These are phyloP conservation scores for Exophiala mesophila DNA, from an alignment of 2,329 filamentous ascomycete genomes.

Conservation along the genomic window DNA sequence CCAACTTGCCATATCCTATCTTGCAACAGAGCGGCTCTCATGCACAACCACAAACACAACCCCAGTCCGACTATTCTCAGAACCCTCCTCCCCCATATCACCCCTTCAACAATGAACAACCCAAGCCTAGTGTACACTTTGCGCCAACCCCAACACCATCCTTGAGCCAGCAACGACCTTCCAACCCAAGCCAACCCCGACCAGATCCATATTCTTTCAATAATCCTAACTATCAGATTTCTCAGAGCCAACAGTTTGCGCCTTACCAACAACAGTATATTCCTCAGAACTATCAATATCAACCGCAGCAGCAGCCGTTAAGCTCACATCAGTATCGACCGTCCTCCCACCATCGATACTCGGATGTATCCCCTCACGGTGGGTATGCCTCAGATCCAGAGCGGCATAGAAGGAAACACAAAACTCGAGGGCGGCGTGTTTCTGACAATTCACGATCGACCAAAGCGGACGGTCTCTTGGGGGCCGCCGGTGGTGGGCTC, in stretches of 20 bases:
- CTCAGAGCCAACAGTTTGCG: conserved; percentile 8
- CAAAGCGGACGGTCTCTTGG: conserved; percentile 24
- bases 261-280: conserved; percentile 11
- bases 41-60: conserved; percentile 6
- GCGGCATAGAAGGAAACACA: conserved; percentile 21
- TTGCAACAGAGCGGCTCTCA: too few relatives aligned
- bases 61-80: conserved; percentile 11
- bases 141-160: conserved; percentile 7
- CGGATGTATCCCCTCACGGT: conserved; percentile 2
- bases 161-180: conserved; percentile 16
- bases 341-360: conserved; percentile 2
- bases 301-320: conserved; percentile 11
- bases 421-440: conserved; percentile 11
- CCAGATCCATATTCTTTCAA: conserved; percentile 13
- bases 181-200: conserved; percentile 13
- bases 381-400: conserved; percentile 28
- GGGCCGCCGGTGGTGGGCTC: conserved; percentile 26
- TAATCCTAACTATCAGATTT: conserved; percentile 13
- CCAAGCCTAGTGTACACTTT: conserved; percentile 22
- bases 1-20: conserved; percentile 6
- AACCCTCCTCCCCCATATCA: conserved; percentile 24
- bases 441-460: conserved; percentile 23
- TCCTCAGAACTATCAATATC: conserved; percentile 12
- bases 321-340: conserved; percentile 6
- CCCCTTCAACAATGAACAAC: conserved; percentile 11